Base-by-base conservation (phyloP, 2,329 filamentous ascomycete genomes). In the Aspergillus ruber region DNA sequence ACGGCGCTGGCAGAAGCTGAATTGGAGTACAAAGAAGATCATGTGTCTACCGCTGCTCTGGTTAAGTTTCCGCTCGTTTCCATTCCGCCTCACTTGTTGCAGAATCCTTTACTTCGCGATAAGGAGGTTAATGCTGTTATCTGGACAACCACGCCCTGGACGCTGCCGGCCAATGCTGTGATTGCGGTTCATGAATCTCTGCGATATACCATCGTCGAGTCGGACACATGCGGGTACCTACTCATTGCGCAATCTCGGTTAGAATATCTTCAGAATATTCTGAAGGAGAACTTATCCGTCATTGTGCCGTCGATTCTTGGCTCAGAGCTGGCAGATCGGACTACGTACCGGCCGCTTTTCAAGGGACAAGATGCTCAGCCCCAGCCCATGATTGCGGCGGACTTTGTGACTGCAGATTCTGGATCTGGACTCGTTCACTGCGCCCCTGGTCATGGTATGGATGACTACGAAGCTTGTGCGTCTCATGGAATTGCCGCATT, bases 101-200 rank as follows among this genome's bases (percentile, higher is more conserved):
- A 70, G 6, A 67, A 71, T 18, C 56, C 65, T 2, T 54, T 62
- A 21, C 57, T 74, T 3, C 64, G 79, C 18, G 55, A 68, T 5
- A 75, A 76, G 3, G 70, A 74, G 4, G 62, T 96, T 9, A 85
- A 79, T 64, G 88, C 86, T n/a, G 78, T 93, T n/a, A 88, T 97
- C 44, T 98, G 93, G 93, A 98, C 93, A 2, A 98, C 93, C 0
- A 98, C 93, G 0, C 93, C 93, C 0, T 98, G 93, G 93, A 98
- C 93, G 0, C 74, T 98, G 4, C 91, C 93, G 0, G 90, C 91
- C 2, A 98, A 98, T 65, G 83, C 82, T 62, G 90, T 88, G 0
- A 90, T 98, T 64, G 90, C 89, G 2, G 78, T 97, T 32, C 83
- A 89, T 58, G 73, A 80, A 6, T 82, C 87, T 35, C 70, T 97